Percentiles rank a stretch among this genome's conserved stretches.
Evolutionary conservation across 257 asterid genomes (phyloP).

Genomic region (Eucommia ulmoides): DNA sequence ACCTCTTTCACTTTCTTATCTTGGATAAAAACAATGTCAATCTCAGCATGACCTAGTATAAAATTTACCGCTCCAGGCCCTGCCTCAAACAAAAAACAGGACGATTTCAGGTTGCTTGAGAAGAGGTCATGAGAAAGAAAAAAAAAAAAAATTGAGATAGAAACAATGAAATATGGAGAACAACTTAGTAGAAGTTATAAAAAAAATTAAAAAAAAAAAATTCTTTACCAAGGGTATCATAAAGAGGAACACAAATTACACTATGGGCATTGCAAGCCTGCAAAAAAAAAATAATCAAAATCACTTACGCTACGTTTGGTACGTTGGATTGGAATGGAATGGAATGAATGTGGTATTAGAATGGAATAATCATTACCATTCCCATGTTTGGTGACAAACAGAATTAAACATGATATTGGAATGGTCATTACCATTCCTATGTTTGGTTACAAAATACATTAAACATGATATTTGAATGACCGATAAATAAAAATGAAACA

Average conservation of each 20-base stretch:
- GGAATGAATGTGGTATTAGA: too few relatives aligned
- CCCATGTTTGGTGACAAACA: too few relatives aligned
- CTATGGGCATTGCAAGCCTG: conserved; percentile 84
- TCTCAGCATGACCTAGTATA: conserved; percentile 76
- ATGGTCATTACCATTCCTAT: too few relatives aligned
- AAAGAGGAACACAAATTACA: conserved; percentile 84
- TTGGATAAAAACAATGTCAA: conserved; percentile 72
- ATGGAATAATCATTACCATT: too few relatives aligned
- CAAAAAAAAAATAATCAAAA: too few relatives aligned
- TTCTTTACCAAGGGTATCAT: conserved; percentile 90
- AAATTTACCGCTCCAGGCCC: conserved; percentile 88
- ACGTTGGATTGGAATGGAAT: too few relatives aligned
- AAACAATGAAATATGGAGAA: background rate
- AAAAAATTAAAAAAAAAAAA: conserved; percentile 10
- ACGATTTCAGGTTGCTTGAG: background rate
- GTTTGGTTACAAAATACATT: too few relatives aligned
- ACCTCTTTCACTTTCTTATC: conserved; percentile 73
- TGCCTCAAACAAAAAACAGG: conserved; percentile 14
- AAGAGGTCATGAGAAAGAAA: background rate
- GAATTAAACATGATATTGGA: too few relatives aligned
- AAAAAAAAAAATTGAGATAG: background rate
- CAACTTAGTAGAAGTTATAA: background rate
- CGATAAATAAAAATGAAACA: too few relatives aligned
- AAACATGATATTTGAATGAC: too few relatives aligned
- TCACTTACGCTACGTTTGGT: too few relatives aligned